Evolutionary conservation across 768 basidiomycete species (phyloP), one percentile per base, ranked within the genome.

Genomic region (Neoboletus subvelutipes): DNA sequence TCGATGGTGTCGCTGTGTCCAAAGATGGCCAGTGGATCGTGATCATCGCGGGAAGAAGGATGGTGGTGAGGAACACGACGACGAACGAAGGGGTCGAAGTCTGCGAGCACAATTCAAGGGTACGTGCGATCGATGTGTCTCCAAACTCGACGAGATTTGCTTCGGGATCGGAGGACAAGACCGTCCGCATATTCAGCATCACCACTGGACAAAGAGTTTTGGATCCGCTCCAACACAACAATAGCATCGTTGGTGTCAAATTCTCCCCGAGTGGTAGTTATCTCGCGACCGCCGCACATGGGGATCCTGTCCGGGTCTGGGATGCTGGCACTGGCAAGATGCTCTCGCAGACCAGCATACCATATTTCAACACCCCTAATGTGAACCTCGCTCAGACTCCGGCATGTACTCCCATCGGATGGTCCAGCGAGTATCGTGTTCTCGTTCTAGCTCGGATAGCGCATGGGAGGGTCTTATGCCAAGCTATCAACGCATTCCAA

Each of bases 1-100:
- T 26, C 2, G 10, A 12, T n/a, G 17, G 49, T 26, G 48, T 28
- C 8, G 42, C 29, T 2, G 33, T 55, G 5, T 61, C 60, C 5
- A 61, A 60, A 11, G 60, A 61, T 42, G 60, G 49, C 10, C 39
- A 24, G 42, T 60, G 58, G 60, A 40, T 59, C 26, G 45, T 61
- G 13, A 40, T 36, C 10, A 40, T 60, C 24, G 20, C 28, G 18
- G 50, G 41, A 6, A 47, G 40, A 3, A 42, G 29, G n/a, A 58
- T 54, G 34, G 24, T 37, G 28, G 53, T 60, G n/a, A 50, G 36
- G 46, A 55, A 57, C 40, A 51, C 40, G 17, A 45, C 40, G 1
- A 54, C 53, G 17, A 36, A 60, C 17, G 53, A 61, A 22, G 49
- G 41, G 7, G 10, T 43, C 9, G 51, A 50, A 1, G 40, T 59